phyloP scores from a whole-genome alignment of 805 yeast species.

The Candida succiphila region DNA sequence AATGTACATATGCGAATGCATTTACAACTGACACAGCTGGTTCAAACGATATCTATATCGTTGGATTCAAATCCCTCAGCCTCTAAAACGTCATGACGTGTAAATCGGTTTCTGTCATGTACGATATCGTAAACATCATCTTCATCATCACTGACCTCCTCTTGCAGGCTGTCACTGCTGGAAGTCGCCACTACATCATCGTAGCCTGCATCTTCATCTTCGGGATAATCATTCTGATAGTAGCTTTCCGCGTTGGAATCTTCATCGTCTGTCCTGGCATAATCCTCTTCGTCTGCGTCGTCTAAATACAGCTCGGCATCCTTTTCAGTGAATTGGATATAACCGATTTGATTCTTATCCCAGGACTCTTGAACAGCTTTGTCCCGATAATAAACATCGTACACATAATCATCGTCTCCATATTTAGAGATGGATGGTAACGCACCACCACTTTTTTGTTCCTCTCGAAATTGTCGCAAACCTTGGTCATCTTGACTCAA shows the following conservation, averaged over 20 bases:
- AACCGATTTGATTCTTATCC: slow-evolving; percentile 34
- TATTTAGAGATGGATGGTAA: slow-evolving; percentile 6
- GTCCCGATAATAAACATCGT: slow-evolving; percentile 76
- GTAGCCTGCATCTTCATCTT: slow-evolving; percentile 69
- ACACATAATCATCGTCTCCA: slow-evolving; percentile 60
- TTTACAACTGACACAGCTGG: no score
- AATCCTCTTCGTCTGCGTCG: slow-evolving; percentile 23
- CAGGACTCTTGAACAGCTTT: slow-evolving; percentile 34
- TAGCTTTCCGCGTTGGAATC: slow-evolving; percentile 89
- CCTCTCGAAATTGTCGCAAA: no score
- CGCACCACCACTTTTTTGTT: no score
- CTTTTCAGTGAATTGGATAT: slow-evolving; percentile 47
- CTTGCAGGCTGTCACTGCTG: slow-evolving; percentile 25
- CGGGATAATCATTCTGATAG: slow-evolving; percentile 90
- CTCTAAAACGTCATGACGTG: slow-evolving; percentile 15
- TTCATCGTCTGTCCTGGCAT: slow-evolving; percentile 49
- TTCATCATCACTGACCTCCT: slow-evolving; percentile 29
- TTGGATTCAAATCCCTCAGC: slow-evolving; percentile 18
- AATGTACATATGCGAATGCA: no score
- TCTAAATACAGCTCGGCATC: slow-evolving; percentile 26
- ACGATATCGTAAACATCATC: slow-evolving; percentile 26
- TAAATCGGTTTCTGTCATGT: slow-evolving; percentile 22
- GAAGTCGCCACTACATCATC: slow-evolving; percentile 18
- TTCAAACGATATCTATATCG: no score
- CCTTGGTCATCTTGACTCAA: slow-evolving; percentile 9